phyloP scores from a whole-genome alignment of 2,329 filamentous ascomycete genomes.

The Exophiala alcalophila region DNA sequence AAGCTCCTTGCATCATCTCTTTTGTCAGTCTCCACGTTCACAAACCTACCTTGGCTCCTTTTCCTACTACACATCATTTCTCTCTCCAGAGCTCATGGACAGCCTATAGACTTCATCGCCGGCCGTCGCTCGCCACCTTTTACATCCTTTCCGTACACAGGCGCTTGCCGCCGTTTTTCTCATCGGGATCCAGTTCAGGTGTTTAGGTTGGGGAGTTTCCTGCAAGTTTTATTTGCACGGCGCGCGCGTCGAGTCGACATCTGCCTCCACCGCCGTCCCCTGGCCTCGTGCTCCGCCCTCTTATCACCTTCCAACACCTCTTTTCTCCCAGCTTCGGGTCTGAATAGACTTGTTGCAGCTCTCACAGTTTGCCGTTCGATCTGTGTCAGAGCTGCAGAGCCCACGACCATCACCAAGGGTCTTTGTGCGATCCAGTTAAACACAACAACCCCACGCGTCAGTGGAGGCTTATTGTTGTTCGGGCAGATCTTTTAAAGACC shows the following conservation, averaged over 20 bases:
- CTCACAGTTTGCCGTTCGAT: slow-evolving; percentile 1
- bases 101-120: slow-evolving; percentile 23
- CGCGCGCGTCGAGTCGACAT: slow-evolving; percentile 11
- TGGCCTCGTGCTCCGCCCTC: slow-evolving; percentile 11
- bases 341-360: slow-evolving; percentile 2
- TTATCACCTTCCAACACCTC: slow-evolving; percentile 8
- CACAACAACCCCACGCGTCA: slow-evolving; percentile 13
- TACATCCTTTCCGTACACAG: slow-evolving; percentile 28
- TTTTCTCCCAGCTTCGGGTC: slow-evolving; percentile 12
- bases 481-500: slow-evolving; percentile 19
- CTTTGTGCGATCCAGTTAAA: slow-evolving; percentile 1
- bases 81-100: slow-evolving; percentile 17
- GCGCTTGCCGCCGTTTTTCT: slow-evolving; percentile 30
- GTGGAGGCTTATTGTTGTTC: slow-evolving; percentile 7
- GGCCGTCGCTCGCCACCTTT: slow-evolving; percentile 16
- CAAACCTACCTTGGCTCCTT: slow-evolving; percentile 22
- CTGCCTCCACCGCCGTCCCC: slow-evolving; percentile 10
- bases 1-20: slow-evolving; percentile 22
- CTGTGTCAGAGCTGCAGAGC: slow-evolving; percentile 9
- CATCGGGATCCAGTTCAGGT: slow-evolving; percentile 13
- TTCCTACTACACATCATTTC: slow-evolving; percentile 18
- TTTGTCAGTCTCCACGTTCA: slow-evolving; percentile 16
- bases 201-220: slow-evolving; percentile 6
- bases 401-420: slow-evolving; percentile 17
- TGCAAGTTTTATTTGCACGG: slow-evolving; percentile 17